Evolutionary conservation across 768 basidiomycete genomes (phyloP).

Genomic region (Suillus cothurnatus): DNA sequence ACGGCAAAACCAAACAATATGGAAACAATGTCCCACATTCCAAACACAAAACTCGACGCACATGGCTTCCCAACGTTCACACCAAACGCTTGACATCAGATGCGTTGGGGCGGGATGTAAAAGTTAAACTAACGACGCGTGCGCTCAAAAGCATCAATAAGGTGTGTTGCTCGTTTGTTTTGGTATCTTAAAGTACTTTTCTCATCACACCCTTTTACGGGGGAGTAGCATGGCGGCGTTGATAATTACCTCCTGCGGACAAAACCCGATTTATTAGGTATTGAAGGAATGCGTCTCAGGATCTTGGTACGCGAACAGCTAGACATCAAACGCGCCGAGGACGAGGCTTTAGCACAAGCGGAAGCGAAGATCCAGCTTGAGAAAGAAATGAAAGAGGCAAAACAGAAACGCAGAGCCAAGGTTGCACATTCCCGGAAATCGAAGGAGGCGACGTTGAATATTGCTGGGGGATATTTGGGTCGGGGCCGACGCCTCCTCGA

Average conservation of each 20-base stretch:
- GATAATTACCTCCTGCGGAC: conserved; percentile 67
- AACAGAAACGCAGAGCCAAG: not conserved
- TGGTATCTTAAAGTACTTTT: too few species aligned
- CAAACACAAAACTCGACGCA: conserved; percentile 81
- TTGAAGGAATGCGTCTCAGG: conserved; percentile 50
- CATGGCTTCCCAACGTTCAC: conserved; percentile 90
- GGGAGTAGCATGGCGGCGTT: conserved; percentile 60
- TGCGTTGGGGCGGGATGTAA: conserved; percentile 55
- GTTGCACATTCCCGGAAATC: not conserved
- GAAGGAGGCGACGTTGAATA: not conserved
- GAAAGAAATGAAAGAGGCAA: conserved; percentile 6
- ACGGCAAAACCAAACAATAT: conserved; percentile 75
- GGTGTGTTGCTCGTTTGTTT: conserved; percentile 38
- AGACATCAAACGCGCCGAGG: conserved; percentile 19
- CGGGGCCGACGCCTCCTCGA: not conserved
- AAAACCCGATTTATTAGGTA: conserved; percentile 38
- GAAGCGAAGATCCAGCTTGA: conserved; percentile 6
- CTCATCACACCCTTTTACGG: conserved; percentile 1
- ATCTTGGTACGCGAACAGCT: conserved; percentile 37
- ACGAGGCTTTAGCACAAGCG: conserved; percentile 8
- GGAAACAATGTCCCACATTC: conserved; percentile 93
- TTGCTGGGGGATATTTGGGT: conserved; percentile 7
- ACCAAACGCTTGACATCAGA: conserved; percentile 73
- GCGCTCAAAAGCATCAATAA: conserved; percentile 85
- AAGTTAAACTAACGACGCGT: conserved; percentile 72